Base-by-base conservation (phyloP, 2,329 filamentous ascomycete genomes). In the Claviceps pazoutovae region DNA sequence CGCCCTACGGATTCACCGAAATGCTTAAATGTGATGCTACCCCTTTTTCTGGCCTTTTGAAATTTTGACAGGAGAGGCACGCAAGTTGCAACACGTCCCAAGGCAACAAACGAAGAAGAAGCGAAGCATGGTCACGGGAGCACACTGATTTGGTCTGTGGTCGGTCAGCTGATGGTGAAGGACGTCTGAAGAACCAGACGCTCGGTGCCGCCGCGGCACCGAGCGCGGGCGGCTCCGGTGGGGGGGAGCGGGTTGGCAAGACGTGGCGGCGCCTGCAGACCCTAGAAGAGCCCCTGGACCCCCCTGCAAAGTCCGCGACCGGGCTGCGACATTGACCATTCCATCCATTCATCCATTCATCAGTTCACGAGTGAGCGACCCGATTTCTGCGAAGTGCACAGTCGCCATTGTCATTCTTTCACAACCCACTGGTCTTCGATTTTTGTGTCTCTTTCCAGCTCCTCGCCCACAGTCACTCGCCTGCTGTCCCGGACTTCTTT, bases 211-310 rank as follows among this genome's bases (percentile, higher is more conserved):
- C 30, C 1, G 8, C n/a, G 11, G 42, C 30, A 37, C n/a, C 14
- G 45, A 37, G n/a, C 30, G 16, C 30, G 13, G 30, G 11, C 13
- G 8, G 16, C 17, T 46, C 16, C 34, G 6, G 34, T 19, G n/a
- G 34, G 34, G 34, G n/a, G 17, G 23, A 6, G 23, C 21, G 48
- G 54, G 57, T 56, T 57, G 55, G 57, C 57, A 56, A 59, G 47
- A 59, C 58, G 56, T 55, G 52, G 46, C 55, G 52, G 46, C 55
- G 53, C 50, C 49, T 23, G 23, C 51, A 41, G 23, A 50, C 30
- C 56, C 50, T 48, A 47, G 48, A 50, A 11, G 9, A 23, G 39
- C 47, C 51, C 54, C 54, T 44, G 42, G 46, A 39, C 38, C 26
- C 48, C 48, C 45, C 9, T 11, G 14, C 30, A 16, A 13, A 46